Base-by-base conservation (phyloP, 169 alveolate species). In the Plasmodium reichenowi region DNA sequence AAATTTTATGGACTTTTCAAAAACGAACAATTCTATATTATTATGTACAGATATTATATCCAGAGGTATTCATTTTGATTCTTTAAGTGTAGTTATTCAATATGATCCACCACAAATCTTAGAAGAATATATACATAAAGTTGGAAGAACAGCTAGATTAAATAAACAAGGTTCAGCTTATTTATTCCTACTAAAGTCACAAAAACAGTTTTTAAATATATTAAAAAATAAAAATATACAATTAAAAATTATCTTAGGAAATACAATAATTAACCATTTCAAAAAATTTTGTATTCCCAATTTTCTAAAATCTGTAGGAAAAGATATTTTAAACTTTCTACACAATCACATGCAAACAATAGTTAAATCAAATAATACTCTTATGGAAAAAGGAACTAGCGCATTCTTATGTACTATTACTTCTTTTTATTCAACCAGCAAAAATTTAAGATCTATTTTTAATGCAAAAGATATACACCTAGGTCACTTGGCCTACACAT, bases 21-120 rank as follows among this genome's bases (percentile, higher is more conserved):
- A 78, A 38, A 66, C 63, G 20, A 32, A 85, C 1, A 58, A 75
- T n/a, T 76, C 92, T 0, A 89, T 97, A 3, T 76, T 98, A 85
- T 95, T 98, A 29, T 97, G 99, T 4, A 97, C 99, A 8, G 99
- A 98, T 93, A 98, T 98, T 0, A 99, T 99, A 1, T 95, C 99
- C 10, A 89, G 99, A 59, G 99, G 99, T 0, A 93, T 98, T 17
- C 97, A 98, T 92, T 94, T 98, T 45, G 97, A 97, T 13, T 93
- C 95, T 38, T 97, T 98, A 6, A 97, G 96, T 87, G 93, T 96
- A 29, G 99, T 98, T 0, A 93, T 98, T 13, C 98, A 97, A 90
- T 94, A 96, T 74, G 99, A 97, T 68, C 98, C 99, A 0, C 99
- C 99, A 2, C 94, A 95, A 88, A 92, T 94, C 72, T 91, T 97